These are phyloP conservation scores for Candida arabinofermentans DNA, from an alignment of 805 yeast genomes.

Conservation along the genomic window DNA sequence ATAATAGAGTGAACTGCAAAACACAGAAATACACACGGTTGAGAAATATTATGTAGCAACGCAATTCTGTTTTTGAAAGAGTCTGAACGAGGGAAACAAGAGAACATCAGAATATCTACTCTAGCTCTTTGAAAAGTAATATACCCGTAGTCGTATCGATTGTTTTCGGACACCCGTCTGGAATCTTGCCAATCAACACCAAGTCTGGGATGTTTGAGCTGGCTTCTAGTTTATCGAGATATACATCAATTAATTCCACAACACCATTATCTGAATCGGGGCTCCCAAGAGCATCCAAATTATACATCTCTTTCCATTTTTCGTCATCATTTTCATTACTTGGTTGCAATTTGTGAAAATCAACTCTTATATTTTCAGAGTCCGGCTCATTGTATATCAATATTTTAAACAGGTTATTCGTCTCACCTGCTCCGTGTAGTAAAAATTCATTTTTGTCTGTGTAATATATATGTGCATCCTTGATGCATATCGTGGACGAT, in stretches of 20 bases:
- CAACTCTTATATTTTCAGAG: slow-evolving; percentile 8
- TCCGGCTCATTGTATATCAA: slow-evolving; percentile 12
- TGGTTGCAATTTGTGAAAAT: slow-evolving; percentile 12
- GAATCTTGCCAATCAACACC: slow-evolving; percentile 14
- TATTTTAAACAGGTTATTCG: slow-evolving; percentile 9
- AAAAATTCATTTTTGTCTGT: slow-evolving; percentile 10
- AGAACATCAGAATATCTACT: neutral
- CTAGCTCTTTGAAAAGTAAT: slow-evolving; percentile 14
- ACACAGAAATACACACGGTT: too few species aligned
- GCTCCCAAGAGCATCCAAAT: slow-evolving; percentile 5
- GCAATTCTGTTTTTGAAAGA: too few species aligned
- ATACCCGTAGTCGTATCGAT: slow-evolving; percentile 21
- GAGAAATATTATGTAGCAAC: too few species aligned
- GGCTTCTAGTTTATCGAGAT: slow-evolving; percentile 9
- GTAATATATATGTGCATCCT: slow-evolving; percentile 12
- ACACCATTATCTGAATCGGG: slow-evolving; percentile 11
- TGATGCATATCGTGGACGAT: slow-evolving; percentile 2
- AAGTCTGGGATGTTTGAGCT: slow-evolving; percentile 26
- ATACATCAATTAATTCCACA: slow-evolving; percentile 11
- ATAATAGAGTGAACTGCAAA: too few species aligned
- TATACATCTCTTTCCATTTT: slow-evolving; percentile 18
- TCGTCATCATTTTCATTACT: slow-evolving; percentile 11
- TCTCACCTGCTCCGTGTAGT: slow-evolving; percentile 3
- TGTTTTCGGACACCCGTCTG: slow-evolving; percentile 7
- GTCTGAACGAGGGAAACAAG: too few species aligned